phyloP scores from a whole-genome alignment of 495 filamentous ascomycete genomes.

The Aspergillus cristatus region DNA sequence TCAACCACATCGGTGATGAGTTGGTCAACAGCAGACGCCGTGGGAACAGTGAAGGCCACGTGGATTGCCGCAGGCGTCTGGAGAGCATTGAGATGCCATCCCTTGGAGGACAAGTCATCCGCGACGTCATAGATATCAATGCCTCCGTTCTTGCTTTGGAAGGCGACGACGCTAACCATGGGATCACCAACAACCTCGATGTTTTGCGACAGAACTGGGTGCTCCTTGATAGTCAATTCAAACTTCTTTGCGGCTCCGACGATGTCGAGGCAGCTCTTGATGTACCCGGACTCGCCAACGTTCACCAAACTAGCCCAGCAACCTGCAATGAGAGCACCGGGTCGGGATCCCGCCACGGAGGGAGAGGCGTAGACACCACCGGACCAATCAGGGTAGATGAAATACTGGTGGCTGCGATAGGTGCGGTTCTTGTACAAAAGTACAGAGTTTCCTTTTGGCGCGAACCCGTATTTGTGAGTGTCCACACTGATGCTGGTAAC shows the following conservation, averaged over 20 bases:
- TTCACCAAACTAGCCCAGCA: slow-evolving; percentile 88
- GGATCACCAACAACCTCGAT: slow-evolving; percentile 77
- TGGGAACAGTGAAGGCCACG: slow-evolving; percentile 86
- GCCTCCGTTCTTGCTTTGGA: slow-evolving; percentile 55
- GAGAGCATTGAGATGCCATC: slow-evolving; percentile 94
- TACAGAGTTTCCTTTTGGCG: slow-evolving; percentile 90
- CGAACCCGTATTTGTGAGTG: slow-evolving; percentile 99
- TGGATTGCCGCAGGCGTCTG: slow-evolving; percentile 92
- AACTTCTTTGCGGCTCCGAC: slow-evolving; percentile 82
- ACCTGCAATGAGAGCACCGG: slow-evolving; percentile 86
- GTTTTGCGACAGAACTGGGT: slow-evolving; percentile 56
- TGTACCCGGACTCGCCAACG: slow-evolving; percentile 83
- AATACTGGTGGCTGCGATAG: slow-evolving; percentile 86
- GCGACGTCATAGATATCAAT: slow-evolving; percentile 84
- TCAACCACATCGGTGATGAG: slow-evolving; percentile 69
- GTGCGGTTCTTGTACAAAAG: slow-evolving; percentile 75
- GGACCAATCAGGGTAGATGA: slow-evolving; percentile 88
- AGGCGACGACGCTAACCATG: slow-evolving; percentile 83
- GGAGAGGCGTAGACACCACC: slow-evolving; percentile 95
- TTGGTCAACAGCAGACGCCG: slow-evolving; percentile 67
- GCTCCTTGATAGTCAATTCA: slow-evolving; percentile 59
- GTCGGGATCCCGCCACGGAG: slow-evolving; percentile 79
- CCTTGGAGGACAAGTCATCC: slow-evolving; percentile 68
- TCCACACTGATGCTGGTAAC: slow-evolving; percentile 94
- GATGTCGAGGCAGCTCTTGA: slow-evolving; percentile 74